Percentiles rank a stretch among this genome's conserved stretches.
Conservation (phyloP, 1,284 basidiomycete species). For the Heterobasidion parviporum region DNA sequence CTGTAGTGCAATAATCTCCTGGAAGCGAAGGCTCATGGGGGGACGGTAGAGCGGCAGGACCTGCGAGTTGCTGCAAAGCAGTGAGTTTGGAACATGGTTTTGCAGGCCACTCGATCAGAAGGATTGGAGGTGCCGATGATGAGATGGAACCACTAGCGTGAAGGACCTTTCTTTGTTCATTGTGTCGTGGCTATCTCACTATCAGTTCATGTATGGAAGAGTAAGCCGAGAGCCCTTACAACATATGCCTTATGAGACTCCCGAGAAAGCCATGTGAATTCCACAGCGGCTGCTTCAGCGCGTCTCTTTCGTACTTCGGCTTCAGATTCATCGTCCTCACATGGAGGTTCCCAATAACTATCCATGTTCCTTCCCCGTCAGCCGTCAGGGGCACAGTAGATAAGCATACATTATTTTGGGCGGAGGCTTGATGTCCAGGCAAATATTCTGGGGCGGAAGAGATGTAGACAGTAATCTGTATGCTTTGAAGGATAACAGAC, state of each 20-base stretch:
- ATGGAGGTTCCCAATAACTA: slow-evolving; percentile 20
- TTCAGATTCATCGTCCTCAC: slow-evolving; percentile 22
- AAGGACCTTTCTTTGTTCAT: slow-evolving; percentile 10
- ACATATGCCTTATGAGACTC: slow-evolving; percentile 13
- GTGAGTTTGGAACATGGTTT: background rate
- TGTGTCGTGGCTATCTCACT: slow-evolving; percentile 9
- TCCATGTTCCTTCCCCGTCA: background rate
- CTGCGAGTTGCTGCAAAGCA: background rate
- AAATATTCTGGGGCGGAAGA: slow-evolving; percentile 16
- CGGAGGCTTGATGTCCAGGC: slow-evolving; percentile 17
- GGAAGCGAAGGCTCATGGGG: background rate
- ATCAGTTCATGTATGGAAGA: background rate
- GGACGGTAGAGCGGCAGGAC: background rate
- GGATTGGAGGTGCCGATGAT: slow-evolving; percentile 5
- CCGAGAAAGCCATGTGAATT: slow-evolving; percentile 18
- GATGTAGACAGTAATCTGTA: slow-evolving; percentile 24
- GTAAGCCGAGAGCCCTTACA: slow-evolving; percentile 14
- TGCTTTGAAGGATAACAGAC: slow-evolving; percentile 10
- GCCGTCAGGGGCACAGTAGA: background rate
- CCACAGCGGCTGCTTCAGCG: slow-evolving; percentile 23
- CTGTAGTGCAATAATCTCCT: background rate
- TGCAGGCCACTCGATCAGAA: slow-evolving; percentile 4
- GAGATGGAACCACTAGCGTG: slow-evolving; percentile 4
- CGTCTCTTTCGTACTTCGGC: slow-evolving; percentile 17
- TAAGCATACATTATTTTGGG: slow-evolving; percentile 17